Conservation (phyloP, 257 asterid species). For the Apocynum venetum region DNA sequence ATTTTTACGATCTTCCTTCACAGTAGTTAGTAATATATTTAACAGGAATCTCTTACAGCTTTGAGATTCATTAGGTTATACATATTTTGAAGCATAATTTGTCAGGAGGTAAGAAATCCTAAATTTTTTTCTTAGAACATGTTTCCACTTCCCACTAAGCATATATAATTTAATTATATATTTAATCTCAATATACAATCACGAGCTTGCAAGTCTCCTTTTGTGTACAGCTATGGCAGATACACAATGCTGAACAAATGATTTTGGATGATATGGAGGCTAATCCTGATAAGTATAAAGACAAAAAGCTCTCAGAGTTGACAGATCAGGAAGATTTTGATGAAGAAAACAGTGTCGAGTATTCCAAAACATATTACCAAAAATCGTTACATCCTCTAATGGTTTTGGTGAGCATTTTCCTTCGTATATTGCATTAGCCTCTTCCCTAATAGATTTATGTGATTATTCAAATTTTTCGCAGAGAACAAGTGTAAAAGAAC, state of each 20-base stretch:
- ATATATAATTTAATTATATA: not conserved
- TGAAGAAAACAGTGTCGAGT: constrained; percentile 57
- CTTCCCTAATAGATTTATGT: constrained; percentile 21
- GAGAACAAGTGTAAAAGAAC: constrained; percentile 82
- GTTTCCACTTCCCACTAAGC: not conserved
- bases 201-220: not conserved
- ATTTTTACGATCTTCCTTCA: too few relatives aligned
- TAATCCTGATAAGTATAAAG: constrained; percentile 71
- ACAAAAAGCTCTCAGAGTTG: constrained; percentile 57
- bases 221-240: constrained; percentile 74
- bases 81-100: too few relatives aligned
- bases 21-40: too few relatives aligned
- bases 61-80: too few relatives aligned
- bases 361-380: constrained; percentile 69
- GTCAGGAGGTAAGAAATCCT: not conserved
- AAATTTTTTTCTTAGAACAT: not conserved
- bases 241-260: constrained; percentile 95
- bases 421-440: constrained; percentile 4
- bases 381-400: constrained; percentile 52
- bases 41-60: too few relatives aligned
- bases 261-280: constrained; percentile 80
- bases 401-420: constrained; percentile 51
- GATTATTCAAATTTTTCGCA: constrained; percentile 30
- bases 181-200: not conserved
- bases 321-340: constrained; percentile 70